These are phyloP conservation scores for Aspergillus fijiensis DNA, from an alignment of 2,329 filamentous ascomycete genomes.

Conservation along the genomic window DNA sequence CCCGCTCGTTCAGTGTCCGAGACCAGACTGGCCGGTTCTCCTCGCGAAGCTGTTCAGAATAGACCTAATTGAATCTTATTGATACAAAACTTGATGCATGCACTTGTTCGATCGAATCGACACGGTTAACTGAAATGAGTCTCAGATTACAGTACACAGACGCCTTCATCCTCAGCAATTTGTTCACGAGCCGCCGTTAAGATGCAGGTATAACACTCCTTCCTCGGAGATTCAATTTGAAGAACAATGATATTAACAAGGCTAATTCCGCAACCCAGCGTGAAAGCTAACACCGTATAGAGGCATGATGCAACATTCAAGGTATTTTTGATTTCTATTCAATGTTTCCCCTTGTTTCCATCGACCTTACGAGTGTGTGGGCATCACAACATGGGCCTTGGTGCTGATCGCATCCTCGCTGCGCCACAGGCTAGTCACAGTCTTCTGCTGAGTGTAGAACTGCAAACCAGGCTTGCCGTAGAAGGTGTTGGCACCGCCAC, in stretches of 20 bases:
- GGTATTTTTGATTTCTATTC: neutral
- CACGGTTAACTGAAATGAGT: too few species aligned
- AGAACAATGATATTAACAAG: neutral
- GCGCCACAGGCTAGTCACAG: conserved; percentile 89
- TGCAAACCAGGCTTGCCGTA: conserved; percentile 90
- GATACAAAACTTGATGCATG: neutral
- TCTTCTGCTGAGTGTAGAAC: conserved; percentile 98
- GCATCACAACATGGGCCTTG: conserved; percentile 88
- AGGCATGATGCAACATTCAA: neutral
- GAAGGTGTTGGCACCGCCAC: conserved; percentile 88
- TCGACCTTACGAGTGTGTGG: conserved; percentile 54
- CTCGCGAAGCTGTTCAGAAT: neutral
- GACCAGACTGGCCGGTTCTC: neutral
- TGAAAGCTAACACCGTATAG: neutral
- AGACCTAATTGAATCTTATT: neutral
- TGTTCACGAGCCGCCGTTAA: neutral
- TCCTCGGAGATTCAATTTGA: neutral
- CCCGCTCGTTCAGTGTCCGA: neutral
- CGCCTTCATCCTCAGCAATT: neutral
- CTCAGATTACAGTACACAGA: neutral
- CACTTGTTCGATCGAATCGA: neutral
- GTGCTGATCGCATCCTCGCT: conserved; percentile 79
- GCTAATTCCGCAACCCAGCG: neutral
- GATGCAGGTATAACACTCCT: neutral
- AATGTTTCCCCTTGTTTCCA: neutral